Evolutionary conservation across 441 rosid genomes (phyloP), one percentile per base, ranked within the genome.

Genomic region (Gossypium schwendimanii): DNA sequence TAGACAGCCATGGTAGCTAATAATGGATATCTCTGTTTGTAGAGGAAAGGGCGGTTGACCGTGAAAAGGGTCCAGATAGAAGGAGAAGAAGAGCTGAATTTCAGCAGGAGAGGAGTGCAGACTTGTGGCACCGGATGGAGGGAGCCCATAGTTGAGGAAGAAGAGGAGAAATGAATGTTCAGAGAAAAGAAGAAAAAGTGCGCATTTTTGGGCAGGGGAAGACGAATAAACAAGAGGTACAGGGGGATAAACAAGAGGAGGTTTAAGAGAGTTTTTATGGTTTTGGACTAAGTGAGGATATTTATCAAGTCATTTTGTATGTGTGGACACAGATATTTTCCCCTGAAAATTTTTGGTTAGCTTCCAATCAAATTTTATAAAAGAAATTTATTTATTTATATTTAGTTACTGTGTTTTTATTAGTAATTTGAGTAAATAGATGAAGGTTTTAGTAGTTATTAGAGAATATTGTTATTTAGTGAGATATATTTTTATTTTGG

Each of bases 1-100:
- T 80, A 79, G 70, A 84, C 73, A 54, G 90, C 86, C 61, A 73
- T 81, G 68, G 68, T 45, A 0, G 67, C 65, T 53, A 73, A 20
- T 17, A 82, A 70, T 60, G 80, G 77, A 54, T 84, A 67, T 21
- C 67, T 70, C 70, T 23, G 53, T 55, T 26, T 58, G 52, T 73
- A 28, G 6, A 49, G 72, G 74, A 41, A 70, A 36, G 85, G 75
- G 69, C 55, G 53, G 28, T 83, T 72, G 63, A 79, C 21, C 6
- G 73, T 50, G 79, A 84, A 81, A 78, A 86, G 73, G 58, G 76
- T 75, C 76, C 73, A 49, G 5, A 81, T 79, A 65, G 62, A 71
- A 28, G 88, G 74, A 23, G 90, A 78, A 26, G 89, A 78, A 53
- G 91, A 78, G 64, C 63, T 60, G 69, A 86, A 82, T 15, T 84